Conservation (phyloP, 352 stramenopile genomes). For the Globisporangium cystogenes region DNA sequence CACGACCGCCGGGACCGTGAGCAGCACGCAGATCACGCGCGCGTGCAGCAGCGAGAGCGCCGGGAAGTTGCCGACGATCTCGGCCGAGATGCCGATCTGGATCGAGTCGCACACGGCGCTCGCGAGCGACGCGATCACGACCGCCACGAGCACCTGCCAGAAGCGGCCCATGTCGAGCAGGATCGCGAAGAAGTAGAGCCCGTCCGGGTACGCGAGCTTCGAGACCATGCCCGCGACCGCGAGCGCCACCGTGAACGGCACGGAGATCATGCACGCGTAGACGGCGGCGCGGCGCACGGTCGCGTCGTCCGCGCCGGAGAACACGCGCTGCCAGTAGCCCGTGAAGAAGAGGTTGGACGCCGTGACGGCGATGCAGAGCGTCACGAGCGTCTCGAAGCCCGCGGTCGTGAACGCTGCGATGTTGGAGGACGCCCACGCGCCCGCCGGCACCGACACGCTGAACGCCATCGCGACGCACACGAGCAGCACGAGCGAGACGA, state of each 20-base stretch:
- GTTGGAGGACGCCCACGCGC: conserved; percentile 44
- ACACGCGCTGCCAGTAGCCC: conserved; percentile 77
- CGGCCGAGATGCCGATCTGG: conserved; percentile 65
- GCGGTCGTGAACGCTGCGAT: conserved; percentile 52
- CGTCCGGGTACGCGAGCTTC: conserved; percentile 52
- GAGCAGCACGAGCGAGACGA: conserved; percentile 46
- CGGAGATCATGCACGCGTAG: conserved; percentile 42
- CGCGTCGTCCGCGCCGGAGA: conserved; percentile 44
- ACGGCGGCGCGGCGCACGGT: conserved; percentile 43
- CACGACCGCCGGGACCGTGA: conserved; percentile 61
- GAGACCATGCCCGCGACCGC: conserved; percentile 69
- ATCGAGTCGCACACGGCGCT: conserved; percentile 64
- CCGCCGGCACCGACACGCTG: conserved; percentile 38
- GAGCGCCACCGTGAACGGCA: conserved; percentile 66
- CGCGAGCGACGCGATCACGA: conserved; percentile 66
- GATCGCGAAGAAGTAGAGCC: conserved; percentile 64
- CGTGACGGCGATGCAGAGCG: conserved; percentile 56
- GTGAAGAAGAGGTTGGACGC: conserved; percentile 75
- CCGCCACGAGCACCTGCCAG: conserved; percentile 63
- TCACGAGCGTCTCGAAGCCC: conserved; percentile 72
- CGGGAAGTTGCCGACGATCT: conserved; percentile 71
- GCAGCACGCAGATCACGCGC: conserved; percentile 54
- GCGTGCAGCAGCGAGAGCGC: conserved; percentile 43
- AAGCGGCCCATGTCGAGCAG: conserved; percentile 59
- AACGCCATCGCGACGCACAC: conserved; percentile 64